phyloP scores from a whole-genome alignment of 371 early-diverging fungal species.

The Apophysomyces elegans region DNA sequence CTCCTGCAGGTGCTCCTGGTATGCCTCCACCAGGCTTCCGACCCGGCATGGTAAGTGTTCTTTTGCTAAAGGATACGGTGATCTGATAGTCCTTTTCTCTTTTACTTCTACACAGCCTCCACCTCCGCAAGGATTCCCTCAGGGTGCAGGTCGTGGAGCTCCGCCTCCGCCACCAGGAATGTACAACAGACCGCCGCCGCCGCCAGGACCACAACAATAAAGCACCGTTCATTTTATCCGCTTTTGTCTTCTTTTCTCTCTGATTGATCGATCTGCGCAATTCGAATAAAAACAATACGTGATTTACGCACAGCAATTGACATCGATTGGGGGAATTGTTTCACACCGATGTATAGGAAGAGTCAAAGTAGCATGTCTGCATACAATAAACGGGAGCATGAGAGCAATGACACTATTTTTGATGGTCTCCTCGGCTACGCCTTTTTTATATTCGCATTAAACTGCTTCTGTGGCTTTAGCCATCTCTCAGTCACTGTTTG shows the following conservation, averaged over 20 bases:
- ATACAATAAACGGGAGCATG: not conserved
- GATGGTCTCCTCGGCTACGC: too few species aligned
- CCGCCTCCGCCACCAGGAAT: slow-evolving; percentile 37
- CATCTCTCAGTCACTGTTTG: too few species aligned
- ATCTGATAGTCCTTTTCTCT: slow-evolving; percentile 2
- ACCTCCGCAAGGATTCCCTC: slow-evolving; percentile 44
- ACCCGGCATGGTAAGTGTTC: slow-evolving; percentile 40
- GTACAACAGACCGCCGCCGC: slow-evolving; percentile 40
- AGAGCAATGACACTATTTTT: too few species aligned
- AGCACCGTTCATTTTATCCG: slow-evolving; percentile 6
- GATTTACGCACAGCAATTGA: not conserved
- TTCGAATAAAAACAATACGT: slow-evolving; percentile 3
- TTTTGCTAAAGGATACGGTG: not conserved
- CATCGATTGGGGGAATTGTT: too few species aligned
- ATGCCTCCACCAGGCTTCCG: slow-evolving; percentile 48
- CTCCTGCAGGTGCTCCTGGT: slow-evolving; percentile 48
- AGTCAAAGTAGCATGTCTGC: too few species aligned
- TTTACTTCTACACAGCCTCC: not conserved
- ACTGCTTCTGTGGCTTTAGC: too few species aligned
- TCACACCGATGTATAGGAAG: too few species aligned
- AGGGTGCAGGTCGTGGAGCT: slow-evolving; percentile 37
- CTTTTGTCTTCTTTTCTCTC: slow-evolving; percentile 5
- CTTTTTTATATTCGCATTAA: too few species aligned
- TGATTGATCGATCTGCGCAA: slow-evolving; percentile 6
- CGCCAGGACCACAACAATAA: slow-evolving; percentile 10